Base-by-base conservation (phyloP, 345 rosid genomes). In the Euclidium syriacum region DNA sequence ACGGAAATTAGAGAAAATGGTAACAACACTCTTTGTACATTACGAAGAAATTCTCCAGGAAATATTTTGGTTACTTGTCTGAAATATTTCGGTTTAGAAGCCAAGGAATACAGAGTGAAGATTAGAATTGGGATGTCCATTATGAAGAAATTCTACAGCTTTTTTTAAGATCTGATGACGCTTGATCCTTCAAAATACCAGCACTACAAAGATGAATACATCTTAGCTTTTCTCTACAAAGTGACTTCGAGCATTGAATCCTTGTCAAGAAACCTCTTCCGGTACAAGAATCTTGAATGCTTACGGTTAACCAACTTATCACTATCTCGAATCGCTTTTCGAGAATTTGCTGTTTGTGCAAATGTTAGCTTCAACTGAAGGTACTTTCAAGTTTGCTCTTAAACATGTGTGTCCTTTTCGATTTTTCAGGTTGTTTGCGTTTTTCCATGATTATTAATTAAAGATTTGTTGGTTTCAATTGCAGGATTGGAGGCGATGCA, bases 351-450 rank as follows among this genome's bases (percentile, higher is more conserved):
- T 94, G 66, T 87, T 95, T 95, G 96, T 94, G 53, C 96, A 84
- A 77, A 82, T 85, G 80, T 79, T 90, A 70, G 96, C 90, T 57
- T 90, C 97, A 56, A 61, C 89, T 46, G 91, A 94, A 84, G 98
- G 97, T 85, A n/a, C n/a, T n/a, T n/a, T n/a, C n/a, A 78, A 63
- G 22, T 64, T n/a, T 64, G 6, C n/a, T n/a, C n/a, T n/a, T n/a
- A n/a, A n/a, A n/a, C n/a, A n/a, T n/a, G n/a, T n/a, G n/a, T n/a
- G n/a, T n/a, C n/a, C n/a, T n/a, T n/a, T n/a, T n/a, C n/a, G n/a
- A n/a, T n/a, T n/a, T n/a, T n/a, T n/a, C n/a, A n/a, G n/a, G n/a
- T n/a, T n/a, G n/a, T n/a, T n/a, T n/a, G n/a, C n/a, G n/a, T n/a
- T n/a, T n/a, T n/a, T n/a, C n/a, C n/a, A n/a, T n/a, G n/a, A n/a